Base-by-base conservation (phyloP, 2,329 filamentous ascomycete species). In the Cladosporium sp. region DNA sequence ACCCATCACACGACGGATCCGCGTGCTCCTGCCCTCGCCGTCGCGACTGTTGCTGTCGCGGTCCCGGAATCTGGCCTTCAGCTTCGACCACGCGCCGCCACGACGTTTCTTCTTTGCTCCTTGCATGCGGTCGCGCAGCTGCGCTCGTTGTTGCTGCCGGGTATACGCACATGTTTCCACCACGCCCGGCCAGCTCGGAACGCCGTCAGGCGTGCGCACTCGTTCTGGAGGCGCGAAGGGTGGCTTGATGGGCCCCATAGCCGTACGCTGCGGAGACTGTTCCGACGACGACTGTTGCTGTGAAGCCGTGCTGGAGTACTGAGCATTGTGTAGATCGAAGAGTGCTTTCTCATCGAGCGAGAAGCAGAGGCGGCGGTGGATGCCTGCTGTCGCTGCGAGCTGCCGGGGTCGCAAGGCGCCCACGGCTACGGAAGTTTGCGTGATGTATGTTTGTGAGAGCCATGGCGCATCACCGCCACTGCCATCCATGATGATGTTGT, bases 171-270 rank as follows among this genome's bases (percentile, higher is more conserved):
- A 7, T 40, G 55, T 37, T 18, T 35, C 55, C 66, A 16, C 16
- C 46, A 53, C 11, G 28, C 66, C 68, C 2, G 71, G 71, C 74
- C 74, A 76, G 26, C 71, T 66, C 14, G 72, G 73, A 5, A 73
- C 55, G 6, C 74, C 74, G 12, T 68, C 64, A 2, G 74, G 74
- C n/a, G 73, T 75, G n/a, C 31, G 57, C 12, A 61, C 60, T 5
- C 74, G 72, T 21, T 68, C 46, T 11, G 72, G 73, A 8, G 72
- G 69, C 18, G 66, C 26, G 46, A 66, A 70, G 1, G 69, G 70
- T 18, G 74, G 73, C 21, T 65, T 28, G n/a, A 64, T 62, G 37
- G 69, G 57, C 23, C 57, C 55, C 8, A 62, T 21, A 16, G 64
- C 28, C 31, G 26, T 29, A 28, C 37, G 64, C 11, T 59, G 55